These are phyloP conservation scores for Spinacia oleracea DNA, from an alignment of 179 eudicot genomes.

Conservation along the genomic window DNA sequence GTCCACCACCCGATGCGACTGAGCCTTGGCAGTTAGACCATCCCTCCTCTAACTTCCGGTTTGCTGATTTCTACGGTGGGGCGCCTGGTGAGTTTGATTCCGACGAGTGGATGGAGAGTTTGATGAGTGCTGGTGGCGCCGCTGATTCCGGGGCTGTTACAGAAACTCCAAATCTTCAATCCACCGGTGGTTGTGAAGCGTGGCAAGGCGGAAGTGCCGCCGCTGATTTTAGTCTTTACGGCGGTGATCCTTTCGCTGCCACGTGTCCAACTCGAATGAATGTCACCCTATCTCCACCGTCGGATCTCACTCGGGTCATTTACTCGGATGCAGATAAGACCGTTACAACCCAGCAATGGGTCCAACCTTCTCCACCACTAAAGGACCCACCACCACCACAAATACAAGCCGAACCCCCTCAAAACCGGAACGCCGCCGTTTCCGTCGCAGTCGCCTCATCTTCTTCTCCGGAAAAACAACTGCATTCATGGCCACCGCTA, in stretches of 20 bases:
- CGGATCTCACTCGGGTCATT: conserved; percentile 59
- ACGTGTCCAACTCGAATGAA: conserved; percentile 49
- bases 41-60: conserved; percentile 45
- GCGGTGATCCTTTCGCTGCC: conserved; percentile 54
- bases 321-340: conserved; percentile 45
- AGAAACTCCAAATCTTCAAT: conserved; percentile 37
- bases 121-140: conserved; percentile 53
- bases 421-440: conserved; percentile 31
- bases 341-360: conserved; percentile 32
- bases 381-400: conserved; percentile 7
- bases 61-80: conserved; percentile 52
- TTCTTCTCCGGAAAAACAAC: conserved; percentile 3
- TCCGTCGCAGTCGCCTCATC: neutral
- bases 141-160: conserved; percentile 37
- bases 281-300: conserved; percentile 35
- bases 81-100: conserved; percentile 67
- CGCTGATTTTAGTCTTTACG: conserved; percentile 43
- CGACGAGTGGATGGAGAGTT: conserved; percentile 92
- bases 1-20: conserved; percentile 27
- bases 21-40: conserved; percentile 60
- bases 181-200: conserved; percentile 49
- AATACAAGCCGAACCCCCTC: conserved; percentile 1
- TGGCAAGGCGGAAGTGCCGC: conserved; percentile 36
- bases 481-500: conserved; percentile 44
- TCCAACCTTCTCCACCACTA: conserved; percentile 32